Evolutionary conservation across 2,329 filamentous ascomycete genomes (phyloP).

Genomic region (Bipolaris victoriae): DNA sequence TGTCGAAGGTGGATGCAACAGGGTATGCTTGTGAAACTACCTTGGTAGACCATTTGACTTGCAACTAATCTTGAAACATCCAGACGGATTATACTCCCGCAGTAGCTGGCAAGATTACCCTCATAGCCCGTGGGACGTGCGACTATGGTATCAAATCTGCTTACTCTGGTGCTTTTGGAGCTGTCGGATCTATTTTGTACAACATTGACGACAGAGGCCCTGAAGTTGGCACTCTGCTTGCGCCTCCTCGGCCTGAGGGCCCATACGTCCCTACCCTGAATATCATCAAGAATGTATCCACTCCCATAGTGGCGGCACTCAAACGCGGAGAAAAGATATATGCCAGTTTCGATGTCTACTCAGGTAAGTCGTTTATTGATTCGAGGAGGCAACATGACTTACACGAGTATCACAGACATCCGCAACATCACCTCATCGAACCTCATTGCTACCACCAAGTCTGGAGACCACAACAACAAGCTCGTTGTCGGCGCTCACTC

Average conservation of each 20-base stretch:
- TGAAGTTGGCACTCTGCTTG: conserved; percentile 69
- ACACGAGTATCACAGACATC: too few species aligned
- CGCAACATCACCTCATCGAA: too few species aligned
- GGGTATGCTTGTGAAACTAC: not conserved
- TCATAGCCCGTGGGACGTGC: conserved; percentile 73
- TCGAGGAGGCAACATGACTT: not conserved
- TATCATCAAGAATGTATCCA: conserved; percentile 55
- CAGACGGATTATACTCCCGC: conserved; percentile 64
- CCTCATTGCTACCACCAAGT: not conserved
- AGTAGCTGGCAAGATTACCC: conserved; percentile 68
- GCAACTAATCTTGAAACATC: not conserved
- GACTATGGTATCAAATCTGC: conserved; percentile 74
- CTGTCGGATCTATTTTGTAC: conserved; percentile 74
- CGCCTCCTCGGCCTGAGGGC: conserved; percentile 59
- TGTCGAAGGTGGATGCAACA: not conserved
- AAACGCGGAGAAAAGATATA: not conserved
- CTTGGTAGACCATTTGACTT: conserved; percentile 11
- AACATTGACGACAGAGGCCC: conserved; percentile 67
- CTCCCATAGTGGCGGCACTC: not conserved
- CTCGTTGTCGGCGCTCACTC: conserved; percentile 63
- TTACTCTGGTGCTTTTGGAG: conserved; percentile 71
- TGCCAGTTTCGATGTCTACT: not conserved
- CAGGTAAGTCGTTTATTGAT: conserved; percentile 14
- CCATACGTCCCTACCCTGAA: conserved; percentile 72
- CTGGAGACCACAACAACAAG: conserved; percentile 16